Evolutionary conservation across 2,329 filamentous ascomycete species (phyloP).

Genomic region (Pseudomassariella vexata): DNA sequence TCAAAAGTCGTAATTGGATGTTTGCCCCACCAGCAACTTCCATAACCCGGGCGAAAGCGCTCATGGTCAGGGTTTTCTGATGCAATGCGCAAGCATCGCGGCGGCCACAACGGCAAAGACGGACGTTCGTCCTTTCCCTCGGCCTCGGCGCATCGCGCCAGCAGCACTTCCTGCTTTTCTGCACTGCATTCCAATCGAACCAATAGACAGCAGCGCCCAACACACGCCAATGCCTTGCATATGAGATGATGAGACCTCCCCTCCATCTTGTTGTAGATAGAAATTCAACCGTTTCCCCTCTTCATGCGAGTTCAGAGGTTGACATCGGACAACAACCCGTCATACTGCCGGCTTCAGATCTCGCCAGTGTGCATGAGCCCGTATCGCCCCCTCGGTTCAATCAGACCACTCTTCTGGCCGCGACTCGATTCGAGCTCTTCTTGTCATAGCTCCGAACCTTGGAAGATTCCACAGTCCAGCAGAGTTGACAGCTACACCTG

Average conservation of each 20-base stretch:
- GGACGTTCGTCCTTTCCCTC: too few species aligned
- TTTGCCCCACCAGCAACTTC: slow-evolving; percentile 5
- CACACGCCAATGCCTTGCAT: slow-evolving; percentile 4
- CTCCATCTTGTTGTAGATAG: slow-evolving; percentile 6
- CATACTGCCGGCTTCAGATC: too few species aligned
- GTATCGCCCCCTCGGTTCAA: too few species aligned
- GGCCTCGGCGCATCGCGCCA: background rate
- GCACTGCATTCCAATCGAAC: slow-evolving; percentile 14
- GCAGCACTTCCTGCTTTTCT: slow-evolving; percentile 1
- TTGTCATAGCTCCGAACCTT: slow-evolving; percentile 4
- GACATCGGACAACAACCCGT: too few species aligned
- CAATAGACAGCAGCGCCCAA: slow-evolving; percentile 8
- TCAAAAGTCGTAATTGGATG: slow-evolving; percentile 1
- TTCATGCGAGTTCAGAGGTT: background rate
- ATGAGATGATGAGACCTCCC: slow-evolving; percentile 8
- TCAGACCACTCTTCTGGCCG: too few species aligned
- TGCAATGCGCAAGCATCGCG: background rate
- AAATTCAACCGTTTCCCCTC: background rate
- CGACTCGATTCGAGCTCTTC: too few species aligned
- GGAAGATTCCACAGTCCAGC: too few species aligned
- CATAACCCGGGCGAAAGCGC: background rate
- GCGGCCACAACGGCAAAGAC: too few species aligned
- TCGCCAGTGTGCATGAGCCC: too few species aligned
- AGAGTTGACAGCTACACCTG: too few species aligned
- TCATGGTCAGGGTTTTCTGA: slow-evolving; percentile 1